Evolutionary conservation across 1,284 basidiomycete genomes (phyloP), one percentile per base, ranked within the genome.

Genomic region (Sphaerobolus stellatus): DNA sequence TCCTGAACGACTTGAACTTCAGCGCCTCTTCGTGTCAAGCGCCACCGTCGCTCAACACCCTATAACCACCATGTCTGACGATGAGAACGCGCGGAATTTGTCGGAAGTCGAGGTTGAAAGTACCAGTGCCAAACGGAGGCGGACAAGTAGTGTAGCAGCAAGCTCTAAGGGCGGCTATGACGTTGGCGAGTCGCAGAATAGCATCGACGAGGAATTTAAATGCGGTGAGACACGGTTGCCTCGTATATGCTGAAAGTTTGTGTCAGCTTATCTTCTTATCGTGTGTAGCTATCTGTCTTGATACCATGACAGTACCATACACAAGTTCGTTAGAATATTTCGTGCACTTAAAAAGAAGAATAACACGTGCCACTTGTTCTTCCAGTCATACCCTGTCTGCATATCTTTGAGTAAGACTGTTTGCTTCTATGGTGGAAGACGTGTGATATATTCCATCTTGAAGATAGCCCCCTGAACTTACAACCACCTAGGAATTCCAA

Each of bases 361-460:
- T n/a, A n/a, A n/a, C 11, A 24, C 41, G 11, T 27, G 22, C 20
- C 41, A 43, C 41, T 2, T 14, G 18, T n/a, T 3, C 14, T 14
- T 22, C 3, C 43, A 29, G 58, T 61, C n/a, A 53, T 62, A 25
- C 61, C 61, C 3, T 62, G 61, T 48, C 54, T 62, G 31, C 61
- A 62, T 48, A 56, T 59, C 3, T 59, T 59, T 40, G 59, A 60
- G 47, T 57, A 59, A 34, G 52, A 53, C 13, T 62, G 61, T 52
- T 54, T 62, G 3, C n/a, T 24, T 4, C 51, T 53, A 27, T 62
- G 61, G 60, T 62, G 61, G 61, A 54, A 58, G 55, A 36, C 34
- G 61, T 61, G 34, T 51, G 47, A 28, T 9, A 50, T 4, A 9
- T 24, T 18, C 16, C 33, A 14, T 20, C 24, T 31, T 31, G 4